phyloP scores from a whole-genome alignment of 768 basidiomycete genomes.

The Mrakia hoshinonis region DNA sequence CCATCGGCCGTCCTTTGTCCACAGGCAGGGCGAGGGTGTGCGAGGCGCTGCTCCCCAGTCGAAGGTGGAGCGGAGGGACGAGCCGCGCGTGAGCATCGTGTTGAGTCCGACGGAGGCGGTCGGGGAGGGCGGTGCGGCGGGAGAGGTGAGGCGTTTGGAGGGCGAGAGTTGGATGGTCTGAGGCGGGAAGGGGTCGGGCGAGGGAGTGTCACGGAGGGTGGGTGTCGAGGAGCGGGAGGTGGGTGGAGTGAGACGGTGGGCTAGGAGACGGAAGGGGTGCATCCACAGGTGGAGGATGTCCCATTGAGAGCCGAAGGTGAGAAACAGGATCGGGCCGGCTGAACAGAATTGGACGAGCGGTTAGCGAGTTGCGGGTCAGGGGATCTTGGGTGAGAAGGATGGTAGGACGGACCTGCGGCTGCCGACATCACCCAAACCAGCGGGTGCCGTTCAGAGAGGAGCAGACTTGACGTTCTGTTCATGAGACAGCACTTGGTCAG shows the following conservation, averaged over 20 bases:
- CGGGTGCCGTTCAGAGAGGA: neutral
- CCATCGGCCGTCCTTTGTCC: constrained; percentile 5
- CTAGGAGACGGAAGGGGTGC: neutral
- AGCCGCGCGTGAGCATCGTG: neutral
- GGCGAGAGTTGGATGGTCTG: constrained; percentile 2
- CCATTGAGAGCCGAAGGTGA: neutral
- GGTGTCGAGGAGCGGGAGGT: neutral
- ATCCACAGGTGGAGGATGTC: neutral
- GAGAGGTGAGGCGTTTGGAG: neutral
- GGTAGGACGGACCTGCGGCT: neutral
- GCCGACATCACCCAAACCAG: neutral
- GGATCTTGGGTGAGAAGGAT: neutral
- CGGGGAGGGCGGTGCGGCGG: neutral
- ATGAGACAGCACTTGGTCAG: too few species aligned
- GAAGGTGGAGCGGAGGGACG: neutral
- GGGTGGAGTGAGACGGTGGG: too few species aligned
- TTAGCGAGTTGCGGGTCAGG: neutral
- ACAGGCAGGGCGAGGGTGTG: neutral
- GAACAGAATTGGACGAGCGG: neutral
- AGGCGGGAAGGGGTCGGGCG: constrained; percentile 3
- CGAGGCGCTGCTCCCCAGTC: neutral
- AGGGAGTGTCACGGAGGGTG: neutral
- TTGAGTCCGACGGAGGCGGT: neutral
- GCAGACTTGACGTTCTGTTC: neutral
- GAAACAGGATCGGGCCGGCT: neutral